Conservation (phyloP, 306 rosid genomes). For the Biancaea sappan region DNA sequence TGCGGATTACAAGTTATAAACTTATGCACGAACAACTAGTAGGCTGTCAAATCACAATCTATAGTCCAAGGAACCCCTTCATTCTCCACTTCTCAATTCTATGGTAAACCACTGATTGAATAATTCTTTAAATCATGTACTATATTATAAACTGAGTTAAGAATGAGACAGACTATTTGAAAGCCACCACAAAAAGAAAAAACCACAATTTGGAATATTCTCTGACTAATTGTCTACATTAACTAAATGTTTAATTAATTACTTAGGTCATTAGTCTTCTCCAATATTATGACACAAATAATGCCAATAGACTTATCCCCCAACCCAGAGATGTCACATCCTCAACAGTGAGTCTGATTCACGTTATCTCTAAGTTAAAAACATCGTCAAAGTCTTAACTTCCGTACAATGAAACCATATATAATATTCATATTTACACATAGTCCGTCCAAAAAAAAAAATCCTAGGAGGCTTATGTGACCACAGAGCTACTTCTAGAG, state of each 20-base stretch:
- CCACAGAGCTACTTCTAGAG: too few species aligned
- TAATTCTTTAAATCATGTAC: background rate
- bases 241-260: background rate
- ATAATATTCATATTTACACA: too few species aligned
- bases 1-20: conserved; percentile 22
- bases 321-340: too few species aligned
- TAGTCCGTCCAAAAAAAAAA: too few species aligned
- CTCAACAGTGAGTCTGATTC: too few species aligned
- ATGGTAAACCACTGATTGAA: background rate
- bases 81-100: background rate
- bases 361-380: too few species aligned
- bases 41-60: background rate
- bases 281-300: background rate
- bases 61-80: background rate
- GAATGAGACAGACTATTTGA: background rate
- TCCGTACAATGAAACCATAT: too few species aligned
- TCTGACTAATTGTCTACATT: background rate
- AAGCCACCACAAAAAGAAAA: background rate
- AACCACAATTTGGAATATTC: background rate
- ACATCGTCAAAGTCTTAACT: too few species aligned
- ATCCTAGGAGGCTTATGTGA: too few species aligned
- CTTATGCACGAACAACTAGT: background rate
- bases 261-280: background rate
- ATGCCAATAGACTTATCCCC: background rate
- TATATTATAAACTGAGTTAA: background rate